Conservation (phyloP, 139 green algal genomes). For the Picochlorum sp. region DNA sequence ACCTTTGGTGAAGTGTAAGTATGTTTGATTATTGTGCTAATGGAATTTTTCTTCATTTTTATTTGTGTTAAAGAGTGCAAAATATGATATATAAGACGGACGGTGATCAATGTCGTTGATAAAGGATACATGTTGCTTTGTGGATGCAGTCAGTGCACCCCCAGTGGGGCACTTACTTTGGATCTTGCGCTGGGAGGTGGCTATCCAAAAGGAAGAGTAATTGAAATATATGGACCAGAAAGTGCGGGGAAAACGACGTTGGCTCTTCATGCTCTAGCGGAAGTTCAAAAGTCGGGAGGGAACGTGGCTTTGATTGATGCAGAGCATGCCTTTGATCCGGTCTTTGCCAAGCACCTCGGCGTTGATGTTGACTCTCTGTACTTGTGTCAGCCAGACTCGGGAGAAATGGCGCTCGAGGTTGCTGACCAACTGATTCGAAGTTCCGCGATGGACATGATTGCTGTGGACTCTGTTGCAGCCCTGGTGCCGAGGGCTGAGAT, state of each 20-base stretch:
- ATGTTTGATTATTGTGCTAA: neutral
- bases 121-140: slow-evolving; percentile 9
- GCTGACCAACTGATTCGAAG: slow-evolving; percentile 67
- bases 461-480: slow-evolving; percentile 86
- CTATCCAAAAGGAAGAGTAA: slow-evolving; percentile 70
- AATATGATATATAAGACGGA: neutral
- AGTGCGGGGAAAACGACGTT: slow-evolving; percentile 90
- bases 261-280: slow-evolving; percentile 86
- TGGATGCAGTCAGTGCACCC: slow-evolving; percentile 26
- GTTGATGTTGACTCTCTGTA: slow-evolving; percentile 57
- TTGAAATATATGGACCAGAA: slow-evolving; percentile 92
- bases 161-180: slow-evolving; percentile 69
- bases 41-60: neutral
- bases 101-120: neutral
- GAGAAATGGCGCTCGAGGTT: slow-evolving; percentile 75
- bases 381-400: slow-evolving; percentile 64
- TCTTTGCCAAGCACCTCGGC: slow-evolving; percentile 58
- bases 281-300: slow-evolving; percentile 56
- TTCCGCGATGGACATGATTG: slow-evolving; percentile 69
- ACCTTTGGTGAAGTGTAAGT: slow-evolving; percentile 18
- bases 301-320: slow-evolving; percentile 78
- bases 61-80: slow-evolving; percentile 1
- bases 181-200: slow-evolving; percentile 76
- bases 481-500: slow-evolving; percentile 82
- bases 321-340: slow-evolving; percentile 88